phyloP scores from a whole-genome alignment of 1,139 yeast species.

The Kodamaea sp. region DNA sequence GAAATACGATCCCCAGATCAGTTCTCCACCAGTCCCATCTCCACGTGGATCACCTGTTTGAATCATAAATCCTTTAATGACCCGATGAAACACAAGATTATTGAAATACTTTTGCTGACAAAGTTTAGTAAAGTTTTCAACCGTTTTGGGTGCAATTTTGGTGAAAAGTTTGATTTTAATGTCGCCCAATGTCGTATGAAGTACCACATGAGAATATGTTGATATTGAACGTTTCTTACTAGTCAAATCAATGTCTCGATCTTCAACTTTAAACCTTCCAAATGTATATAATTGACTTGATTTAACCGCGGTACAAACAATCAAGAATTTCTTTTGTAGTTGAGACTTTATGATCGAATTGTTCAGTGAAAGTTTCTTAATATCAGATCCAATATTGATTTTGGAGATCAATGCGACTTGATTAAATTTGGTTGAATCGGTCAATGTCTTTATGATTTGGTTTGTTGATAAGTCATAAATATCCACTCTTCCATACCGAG shows the following conservation, averaged over 20 bases:
- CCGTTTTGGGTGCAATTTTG: constrained; percentile 38
- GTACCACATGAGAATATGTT: constrained; percentile 15
- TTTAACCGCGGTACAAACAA: constrained; percentile 30
- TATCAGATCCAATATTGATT: constrained; percentile 17
- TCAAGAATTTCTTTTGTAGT: constrained; percentile 26
- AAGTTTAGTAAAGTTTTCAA: constrained; percentile 40
- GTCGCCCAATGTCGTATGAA: constrained; percentile 49
- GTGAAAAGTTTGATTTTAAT: constrained; percentile 36
- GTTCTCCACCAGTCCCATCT: constrained; percentile 48
- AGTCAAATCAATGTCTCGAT: constrained; percentile 10
- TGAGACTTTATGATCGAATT: constrained; percentile 34
- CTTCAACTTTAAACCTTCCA: constrained; percentile 1
- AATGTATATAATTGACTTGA: constrained; percentile 2
- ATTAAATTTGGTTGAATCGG: constrained; percentile 17
- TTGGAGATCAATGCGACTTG: constrained; percentile 15
- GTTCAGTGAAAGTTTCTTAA: constrained; percentile 36
- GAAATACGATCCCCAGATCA: constrained; percentile 43
- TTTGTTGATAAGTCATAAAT: constrained; percentile 35
- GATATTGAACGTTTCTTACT: constrained; percentile 6
- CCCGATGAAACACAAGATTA: constrained; percentile 42
- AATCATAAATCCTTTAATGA: constrained; percentile 47
- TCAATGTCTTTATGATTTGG: constrained; percentile 19
- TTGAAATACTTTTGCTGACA: constrained; percentile 39
- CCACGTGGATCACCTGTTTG: constrained; percentile 54
- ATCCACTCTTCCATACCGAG: constrained; percentile 16